Conservation (phyloP, 805 yeast species). For the Saccharomycopsis fibuligera region DNA sequence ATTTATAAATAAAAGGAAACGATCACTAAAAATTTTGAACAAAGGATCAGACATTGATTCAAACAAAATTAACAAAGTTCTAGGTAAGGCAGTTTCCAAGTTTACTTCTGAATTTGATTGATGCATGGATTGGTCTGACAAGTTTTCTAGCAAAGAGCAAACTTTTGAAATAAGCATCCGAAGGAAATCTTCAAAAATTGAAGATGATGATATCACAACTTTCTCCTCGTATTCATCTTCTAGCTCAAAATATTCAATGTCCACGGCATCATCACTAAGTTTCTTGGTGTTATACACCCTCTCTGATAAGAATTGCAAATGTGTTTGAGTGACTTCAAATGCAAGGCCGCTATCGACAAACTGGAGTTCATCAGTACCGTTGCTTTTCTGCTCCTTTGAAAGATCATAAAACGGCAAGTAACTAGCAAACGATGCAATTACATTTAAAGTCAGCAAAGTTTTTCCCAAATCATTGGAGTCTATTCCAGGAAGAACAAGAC, state of each 20-base stretch:
- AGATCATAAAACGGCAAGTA: conserved; percentile 68
- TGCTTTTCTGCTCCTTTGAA: conserved; percentile 31
- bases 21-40: conserved; percentile 35
- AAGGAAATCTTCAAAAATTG: conserved; percentile 58
- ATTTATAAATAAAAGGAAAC: conserved; percentile 49
- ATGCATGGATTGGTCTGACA: conserved; percentile 53
- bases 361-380: conserved; percentile 32
- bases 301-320: conserved; percentile 48
- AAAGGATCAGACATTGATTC: conserved; percentile 58
- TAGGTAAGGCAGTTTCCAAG: conserved; percentile 34
- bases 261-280: conserved; percentile 22
- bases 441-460: conserved; percentile 60
- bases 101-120: conserved; percentile 41
- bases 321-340: conserved; percentile 57
- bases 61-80: conserved; percentile 40
- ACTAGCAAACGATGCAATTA: conserved; percentile 63
- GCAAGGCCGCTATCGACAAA: conserved; percentile 29
- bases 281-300: conserved; percentile 31
- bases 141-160: conserved; percentile 58
- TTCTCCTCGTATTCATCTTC: conserved; percentile 38
- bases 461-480: conserved; percentile 82
- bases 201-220: conserved; percentile 69
- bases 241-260: conserved; percentile 33
- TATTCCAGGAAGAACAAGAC: conserved; percentile 69
- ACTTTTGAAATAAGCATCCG: conserved; percentile 50